Evolutionary conservation across 2,329 filamentous ascomycete species (phyloP), one percentile per base, ranked within the genome.

Genomic region (Myriangium duriaei): DNA sequence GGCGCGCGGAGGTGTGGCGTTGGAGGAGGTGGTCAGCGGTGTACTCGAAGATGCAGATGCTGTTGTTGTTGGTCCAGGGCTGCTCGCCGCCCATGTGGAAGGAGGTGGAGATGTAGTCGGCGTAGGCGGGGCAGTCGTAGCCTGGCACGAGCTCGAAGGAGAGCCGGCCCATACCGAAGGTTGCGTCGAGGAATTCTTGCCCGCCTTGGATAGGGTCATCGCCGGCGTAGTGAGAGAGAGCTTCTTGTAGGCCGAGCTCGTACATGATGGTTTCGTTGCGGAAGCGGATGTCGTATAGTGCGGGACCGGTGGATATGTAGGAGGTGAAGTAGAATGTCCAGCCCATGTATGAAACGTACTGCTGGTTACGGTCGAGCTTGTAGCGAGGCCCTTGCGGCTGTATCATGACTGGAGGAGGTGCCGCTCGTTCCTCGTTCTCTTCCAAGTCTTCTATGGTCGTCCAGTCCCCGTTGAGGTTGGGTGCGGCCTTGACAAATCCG

Each of bases 21-120:
- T 63, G 60, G 1, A 74, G 61, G 1, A 69, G 62, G 45, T 62
- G 66, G 30, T 65, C 65, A 1, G 65, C 53, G 11, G 65, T 64
- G 37, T 58, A 62, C 49, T 75, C 71, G 42, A 74, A 74, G 17
- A 74, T 41, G 46, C 73, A 78, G 30, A 77, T 63, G 41, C 62
- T 65, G 49, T 69, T 62, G 1, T 49, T 51, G 37, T 71, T 65
- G 0, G 59, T 64, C 38, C 59, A 53, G 0, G 60, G 62, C 1
- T 53, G 61, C 39, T 65, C 60, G 2, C 56, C 62, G 21, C 62
- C 58, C 3, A 54, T 54, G 3, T 60, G 58, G 39, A 64, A 67
- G 3, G 59, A 58, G 1, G 57, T 56, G 48, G 71, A 66, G 28
- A 71, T 56, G 42, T 66, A 73, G 0, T 66, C 69, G 1, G 69